These are phyloP conservation scores for Apophysomyces sp. DNA, from an alignment of 371 early-diverging fungal species.

Conservation along the genomic window DNA sequence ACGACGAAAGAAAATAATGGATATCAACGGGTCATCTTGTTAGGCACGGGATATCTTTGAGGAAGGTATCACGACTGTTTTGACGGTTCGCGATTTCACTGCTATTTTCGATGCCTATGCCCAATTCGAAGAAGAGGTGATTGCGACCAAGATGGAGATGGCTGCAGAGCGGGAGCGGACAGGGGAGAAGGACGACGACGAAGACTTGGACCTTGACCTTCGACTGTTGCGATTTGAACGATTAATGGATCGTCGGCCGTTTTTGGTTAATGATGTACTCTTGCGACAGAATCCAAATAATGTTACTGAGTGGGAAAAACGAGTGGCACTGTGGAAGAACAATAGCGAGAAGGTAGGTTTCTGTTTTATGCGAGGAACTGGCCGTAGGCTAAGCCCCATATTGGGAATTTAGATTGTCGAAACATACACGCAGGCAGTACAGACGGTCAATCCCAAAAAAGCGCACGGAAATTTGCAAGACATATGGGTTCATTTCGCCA, in stretches of 20 bases:
- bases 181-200: constrained; percentile 50
- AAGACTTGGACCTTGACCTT: constrained; percentile 81
- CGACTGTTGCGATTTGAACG: constrained; percentile 83
- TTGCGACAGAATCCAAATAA: constrained; percentile 92
- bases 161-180: constrained; percentile 58
- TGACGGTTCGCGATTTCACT: constrained; percentile 93
- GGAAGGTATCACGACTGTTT: constrained; percentile 83
- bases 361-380: not conserved
- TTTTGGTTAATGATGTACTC: constrained; percentile 92
- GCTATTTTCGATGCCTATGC: constrained; percentile 96
- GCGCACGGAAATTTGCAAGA: constrained; percentile 77
- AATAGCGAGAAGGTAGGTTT: constrained; percentile 49
- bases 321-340: constrained; percentile 72
- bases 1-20: no score
- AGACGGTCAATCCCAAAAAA: constrained; percentile 79
- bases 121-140: constrained; percentile 84
- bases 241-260: constrained; percentile 91
- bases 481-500: constrained; percentile 87
- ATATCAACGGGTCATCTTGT: not conserved
- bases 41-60: constrained; percentile 89
- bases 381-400: no score
- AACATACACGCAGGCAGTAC: constrained; percentile 80
- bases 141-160: constrained; percentile 78
- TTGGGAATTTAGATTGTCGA: constrained; percentile 44
- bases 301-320: constrained; percentile 89